Base-by-base conservation (phyloP, 257 asterid genomes). In the Linderniella brevidens region DNA sequence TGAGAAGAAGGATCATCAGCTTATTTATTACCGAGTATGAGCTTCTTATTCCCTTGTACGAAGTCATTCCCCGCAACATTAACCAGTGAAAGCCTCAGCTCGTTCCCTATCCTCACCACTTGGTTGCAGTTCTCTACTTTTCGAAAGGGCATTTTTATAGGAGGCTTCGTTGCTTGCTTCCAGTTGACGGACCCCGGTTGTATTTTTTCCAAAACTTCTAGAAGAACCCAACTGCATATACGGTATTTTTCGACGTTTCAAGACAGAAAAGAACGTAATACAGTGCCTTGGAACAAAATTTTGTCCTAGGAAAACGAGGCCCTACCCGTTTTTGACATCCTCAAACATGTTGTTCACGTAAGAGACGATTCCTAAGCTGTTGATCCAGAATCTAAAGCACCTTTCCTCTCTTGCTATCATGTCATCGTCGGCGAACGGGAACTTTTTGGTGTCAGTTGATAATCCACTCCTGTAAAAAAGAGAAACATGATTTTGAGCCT, bases 111-210 rank as follows among this genome's bases (percentile, higher is more conserved):
- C 63, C 66, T 57, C 59, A 88, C 71, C 10, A 83, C 95, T 70
- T 88, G 97, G 71, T 88, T 88, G 71, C 95, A 83, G 61, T 88
- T 88, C 70, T 88, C 97, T 41, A 88, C 93, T 73, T 88, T 88
- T 49, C 90, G 67, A 53, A 88, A 88, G 9, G 90, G 93, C 97
- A 83, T 83, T 66, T 84, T 84, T 57, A 88, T 88, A 13, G 97
- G 97, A 60, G 97, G 95, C 70, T 76, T 88, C 53, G 97, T 70
- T 38, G 97, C 80, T 8, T 78, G 90, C 69, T 76, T 83, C 95
- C 95, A 88, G 66, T 73, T 68, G 56, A 83, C 95, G 8, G 92
- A 72, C 65, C 84, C 95, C 4, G 95, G 79, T 58, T 65, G 64
- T 57, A 83, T 63, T 75, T 78, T 88, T 56, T 88, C 97, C 67